These are phyloP conservation scores for Chloris gayana DNA, from an alignment of 176 grass and related monocot species.

Conservation along the genomic window DNA sequence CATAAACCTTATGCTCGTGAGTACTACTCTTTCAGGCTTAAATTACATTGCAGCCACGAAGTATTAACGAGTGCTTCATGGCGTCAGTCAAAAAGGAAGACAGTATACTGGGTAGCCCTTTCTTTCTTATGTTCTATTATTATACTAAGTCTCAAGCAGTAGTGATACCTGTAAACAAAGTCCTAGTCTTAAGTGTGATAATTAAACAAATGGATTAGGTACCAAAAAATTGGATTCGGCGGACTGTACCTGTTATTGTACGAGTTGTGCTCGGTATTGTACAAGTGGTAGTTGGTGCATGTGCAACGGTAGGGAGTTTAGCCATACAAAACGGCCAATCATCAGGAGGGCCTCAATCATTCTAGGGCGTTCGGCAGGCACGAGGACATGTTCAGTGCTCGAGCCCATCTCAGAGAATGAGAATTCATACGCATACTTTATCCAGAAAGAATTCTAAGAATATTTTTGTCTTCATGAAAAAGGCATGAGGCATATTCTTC, in stretches of 20 bases:
- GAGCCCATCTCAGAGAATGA: background rate
- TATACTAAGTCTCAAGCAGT: background rate
- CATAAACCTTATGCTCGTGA: background rate
- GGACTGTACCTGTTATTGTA: background rate
- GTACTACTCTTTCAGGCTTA: background rate
- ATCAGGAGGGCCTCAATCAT: background rate
- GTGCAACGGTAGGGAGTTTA: constrained; percentile 3
- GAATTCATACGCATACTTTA: background rate
- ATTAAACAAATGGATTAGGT: background rate
- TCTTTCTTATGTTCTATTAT: background rate
- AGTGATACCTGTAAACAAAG: background rate
- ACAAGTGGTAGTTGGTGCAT: constrained; percentile 8
- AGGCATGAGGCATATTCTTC: background rate
- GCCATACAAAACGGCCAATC: constrained; percentile 23
- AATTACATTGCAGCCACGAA: background rate
- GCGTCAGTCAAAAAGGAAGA: background rate
- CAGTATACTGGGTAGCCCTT: too few species aligned
- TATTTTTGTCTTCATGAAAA: background rate
- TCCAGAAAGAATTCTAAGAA: background rate
- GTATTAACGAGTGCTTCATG: background rate
- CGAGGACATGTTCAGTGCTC: background rate
- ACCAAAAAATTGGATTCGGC: background rate
- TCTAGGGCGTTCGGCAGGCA: background rate
- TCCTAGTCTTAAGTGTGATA: background rate
- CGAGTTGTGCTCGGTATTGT: background rate